phyloP scores from a whole-genome alignment of 1,139 yeast genomes.

The Geotrichum histeridarum region DNA sequence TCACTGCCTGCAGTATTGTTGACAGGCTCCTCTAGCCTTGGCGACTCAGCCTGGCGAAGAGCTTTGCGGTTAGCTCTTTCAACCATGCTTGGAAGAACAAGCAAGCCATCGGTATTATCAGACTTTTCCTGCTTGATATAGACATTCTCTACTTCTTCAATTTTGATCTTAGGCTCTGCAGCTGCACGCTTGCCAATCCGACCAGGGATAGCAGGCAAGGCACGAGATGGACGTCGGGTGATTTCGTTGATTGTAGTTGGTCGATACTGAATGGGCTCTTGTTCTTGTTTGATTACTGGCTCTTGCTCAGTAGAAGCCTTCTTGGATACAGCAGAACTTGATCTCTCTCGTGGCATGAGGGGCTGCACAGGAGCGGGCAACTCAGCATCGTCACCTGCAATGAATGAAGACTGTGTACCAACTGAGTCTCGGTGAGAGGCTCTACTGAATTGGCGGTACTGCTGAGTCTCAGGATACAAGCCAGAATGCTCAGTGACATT shows the following conservation, averaged over 20 bases:
- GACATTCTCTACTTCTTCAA: background rate
- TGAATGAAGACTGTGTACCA: constrained; percentile 1
- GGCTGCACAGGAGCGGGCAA: background rate
- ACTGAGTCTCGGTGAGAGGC: background rate
- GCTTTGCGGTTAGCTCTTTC: background rate
- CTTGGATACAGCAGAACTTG: background rate
- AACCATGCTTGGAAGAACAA: background rate
- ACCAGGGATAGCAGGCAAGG: background rate
- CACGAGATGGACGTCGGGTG: background rate
- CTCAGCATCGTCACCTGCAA: background rate
- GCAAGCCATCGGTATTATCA: too few relatives aligned
- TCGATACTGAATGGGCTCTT: background rate
- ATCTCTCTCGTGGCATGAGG: background rate
- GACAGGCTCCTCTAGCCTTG: background rate
- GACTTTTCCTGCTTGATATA: too few relatives aligned
- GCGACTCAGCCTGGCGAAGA: background rate
- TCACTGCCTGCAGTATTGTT: background rate
- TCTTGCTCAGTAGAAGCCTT: background rate
- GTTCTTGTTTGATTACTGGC: background rate
- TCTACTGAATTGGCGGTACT: background rate
- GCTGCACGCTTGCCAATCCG: background rate
- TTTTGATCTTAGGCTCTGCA: background rate
- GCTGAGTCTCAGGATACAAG: background rate
- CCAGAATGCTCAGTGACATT: background rate
- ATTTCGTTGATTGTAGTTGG: background rate